phyloP scores from a whole-genome alignment of 352 stramenopile species.

The Phytophthora meadii region DNA sequence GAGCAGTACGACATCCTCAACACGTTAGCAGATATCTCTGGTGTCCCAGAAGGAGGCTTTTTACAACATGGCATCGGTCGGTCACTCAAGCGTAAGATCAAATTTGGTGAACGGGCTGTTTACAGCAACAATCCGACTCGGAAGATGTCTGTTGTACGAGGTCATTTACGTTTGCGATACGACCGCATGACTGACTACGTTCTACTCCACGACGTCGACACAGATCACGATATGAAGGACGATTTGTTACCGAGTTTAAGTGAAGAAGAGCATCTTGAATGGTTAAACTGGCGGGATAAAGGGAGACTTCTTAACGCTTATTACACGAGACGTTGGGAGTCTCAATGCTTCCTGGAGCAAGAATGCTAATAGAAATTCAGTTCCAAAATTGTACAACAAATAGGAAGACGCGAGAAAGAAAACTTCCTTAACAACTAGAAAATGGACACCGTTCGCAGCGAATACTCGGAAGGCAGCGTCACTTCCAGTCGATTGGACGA shows the following conservation, averaged over 20 bases:
- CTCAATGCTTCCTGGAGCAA: too few relatives aligned
- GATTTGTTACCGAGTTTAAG: conserved; percentile 42
- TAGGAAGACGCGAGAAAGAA: conserved; percentile 13
- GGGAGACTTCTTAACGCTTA: not conserved
- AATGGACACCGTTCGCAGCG: conserved; percentile 53
- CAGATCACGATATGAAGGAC: conserved; percentile 38
- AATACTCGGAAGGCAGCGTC: conserved; percentile 35
- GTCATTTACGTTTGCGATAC: conserved; percentile 48
- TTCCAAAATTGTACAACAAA: not conserved
- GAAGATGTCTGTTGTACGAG: conserved; percentile 44
- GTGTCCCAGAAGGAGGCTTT: conserved; percentile 36
- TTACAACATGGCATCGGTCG: conserved; percentile 41
- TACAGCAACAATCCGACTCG: conserved; percentile 59
- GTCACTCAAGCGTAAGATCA: conserved; percentile 46
- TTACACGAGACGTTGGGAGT: not conserved
- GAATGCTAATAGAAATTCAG: not conserved
- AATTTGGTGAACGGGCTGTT: conserved; percentile 40
- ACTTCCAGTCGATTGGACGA: conserved; percentile 37
- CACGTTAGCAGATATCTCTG: conserved; percentile 44
- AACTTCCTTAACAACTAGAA: not conserved
- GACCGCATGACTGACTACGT: conserved; percentile 35
- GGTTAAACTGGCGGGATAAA: conserved; percentile 15
- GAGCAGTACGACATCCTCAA: conserved; percentile 54
- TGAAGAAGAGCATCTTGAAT: conserved; percentile 13
- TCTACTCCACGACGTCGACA: conserved; percentile 36